phyloP scores from a whole-genome alignment of 2,329 filamentous ascomycete species.

The Dendryphion nanum region DNA sequence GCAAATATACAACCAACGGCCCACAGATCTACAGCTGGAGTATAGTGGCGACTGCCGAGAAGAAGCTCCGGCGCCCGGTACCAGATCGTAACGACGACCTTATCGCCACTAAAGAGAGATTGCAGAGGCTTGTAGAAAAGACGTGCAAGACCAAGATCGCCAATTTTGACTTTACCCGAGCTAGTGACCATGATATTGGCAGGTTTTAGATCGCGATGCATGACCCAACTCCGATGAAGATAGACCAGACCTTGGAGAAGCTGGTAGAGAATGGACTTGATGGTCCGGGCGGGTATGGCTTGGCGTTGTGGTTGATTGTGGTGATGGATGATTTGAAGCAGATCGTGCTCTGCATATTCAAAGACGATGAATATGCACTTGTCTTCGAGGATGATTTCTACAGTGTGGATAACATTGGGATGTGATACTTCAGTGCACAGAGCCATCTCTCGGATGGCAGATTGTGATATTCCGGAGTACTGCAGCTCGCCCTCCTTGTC shows the following conservation, averaged over 20 bases:
- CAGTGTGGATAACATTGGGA: slow-evolving; percentile 82
- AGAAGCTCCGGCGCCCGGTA: slow-evolving; percentile 94
- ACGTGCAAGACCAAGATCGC: slow-evolving; percentile 86
- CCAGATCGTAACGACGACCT: slow-evolving; percentile 99
- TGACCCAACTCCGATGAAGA: slow-evolving; percentile 92
- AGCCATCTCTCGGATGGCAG: slow-evolving; percentile 95
- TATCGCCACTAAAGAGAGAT: slow-evolving; percentile 88
- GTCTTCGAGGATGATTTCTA: slow-evolving; percentile 95
- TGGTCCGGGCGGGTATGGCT: slow-evolving; percentile 81
- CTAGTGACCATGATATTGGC: slow-evolving; percentile 99
- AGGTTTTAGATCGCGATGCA: slow-evolving; percentile 94
- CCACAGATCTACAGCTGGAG: slow-evolving; percentile 95
- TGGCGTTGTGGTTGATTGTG: slow-evolving; percentile 87
- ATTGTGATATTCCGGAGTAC: slow-evolving; percentile 97
- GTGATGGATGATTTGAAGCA: slow-evolving; percentile 97
- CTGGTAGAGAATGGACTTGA: slow-evolving; percentile 95
- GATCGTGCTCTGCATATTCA: slow-evolving; percentile 95
- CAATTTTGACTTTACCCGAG: slow-evolving; percentile 85
- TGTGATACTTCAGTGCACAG: slow-evolving; percentile 90
- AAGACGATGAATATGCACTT: slow-evolving; percentile 99
- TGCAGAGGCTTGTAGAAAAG: slow-evolving; percentile 93
- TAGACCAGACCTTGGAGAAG: slow-evolving; percentile 93
- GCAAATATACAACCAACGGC: slow-evolving; percentile 97
- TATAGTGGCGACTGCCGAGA: slow-evolving; percentile 92
- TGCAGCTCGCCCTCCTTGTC: slow-evolving; percentile 98